A percentile compares a stretch with the other conserved stretches of the same genome.
Evolutionary conservation across 305 asterid genomes (phyloP).

Genomic region (Rubia peregrina): DNA sequence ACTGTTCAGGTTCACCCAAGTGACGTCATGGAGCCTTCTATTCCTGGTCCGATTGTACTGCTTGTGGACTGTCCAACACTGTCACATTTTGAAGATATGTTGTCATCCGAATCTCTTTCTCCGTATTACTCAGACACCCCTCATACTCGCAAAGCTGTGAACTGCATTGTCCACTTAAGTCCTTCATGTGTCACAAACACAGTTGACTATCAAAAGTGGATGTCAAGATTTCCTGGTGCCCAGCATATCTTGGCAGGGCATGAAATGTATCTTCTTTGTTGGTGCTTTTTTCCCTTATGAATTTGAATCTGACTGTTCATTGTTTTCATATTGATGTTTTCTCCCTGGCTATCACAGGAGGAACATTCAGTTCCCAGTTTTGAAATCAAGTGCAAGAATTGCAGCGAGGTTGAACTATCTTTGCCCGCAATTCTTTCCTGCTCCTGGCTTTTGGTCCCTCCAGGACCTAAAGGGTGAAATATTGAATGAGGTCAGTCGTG

Average conservation of each 20-base stretch:
- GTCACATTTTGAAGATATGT: slow-evolving; percentile 50
- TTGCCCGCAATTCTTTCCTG: slow-evolving; percentile 84
- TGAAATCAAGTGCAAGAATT: slow-evolving; percentile 76
- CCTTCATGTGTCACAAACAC: slow-evolving; percentile 48
- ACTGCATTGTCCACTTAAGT: slow-evolving; percentile 74
- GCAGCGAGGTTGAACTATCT: slow-evolving; percentile 75
- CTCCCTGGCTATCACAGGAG: slow-evolving; percentile 40
- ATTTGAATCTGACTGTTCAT: neutral
- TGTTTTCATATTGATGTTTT: slow-evolving; percentile 15
- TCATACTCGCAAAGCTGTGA: slow-evolving; percentile 52
- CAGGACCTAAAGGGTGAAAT: slow-evolving; percentile 29
- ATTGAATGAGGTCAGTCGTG: slow-evolving; percentile 34
- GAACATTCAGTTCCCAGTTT: slow-evolving; percentile 73
- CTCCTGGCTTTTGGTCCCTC: slow-evolving; percentile 74
- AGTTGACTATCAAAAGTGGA: slow-evolving; percentile 61
- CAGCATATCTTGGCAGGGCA: slow-evolving; percentile 98
- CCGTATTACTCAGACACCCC: slow-evolving; percentile 42
- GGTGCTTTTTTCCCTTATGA: slow-evolving; percentile 1
- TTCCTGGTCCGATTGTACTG: slow-evolving; percentile 78
- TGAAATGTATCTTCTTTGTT: slow-evolving; percentile 50
- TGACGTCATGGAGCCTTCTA: slow-evolving; percentile 78
- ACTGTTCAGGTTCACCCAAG: slow-evolving; percentile 64
- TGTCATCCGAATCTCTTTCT: slow-evolving; percentile 37
- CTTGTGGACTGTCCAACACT: slow-evolving; percentile 85
- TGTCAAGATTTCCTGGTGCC: slow-evolving; percentile 72